These are phyloP conservation scores for Colletotrichum cuscutae DNA, from an alignment of 2,329 filamentous ascomycete genomes.

Conservation along the genomic window DNA sequence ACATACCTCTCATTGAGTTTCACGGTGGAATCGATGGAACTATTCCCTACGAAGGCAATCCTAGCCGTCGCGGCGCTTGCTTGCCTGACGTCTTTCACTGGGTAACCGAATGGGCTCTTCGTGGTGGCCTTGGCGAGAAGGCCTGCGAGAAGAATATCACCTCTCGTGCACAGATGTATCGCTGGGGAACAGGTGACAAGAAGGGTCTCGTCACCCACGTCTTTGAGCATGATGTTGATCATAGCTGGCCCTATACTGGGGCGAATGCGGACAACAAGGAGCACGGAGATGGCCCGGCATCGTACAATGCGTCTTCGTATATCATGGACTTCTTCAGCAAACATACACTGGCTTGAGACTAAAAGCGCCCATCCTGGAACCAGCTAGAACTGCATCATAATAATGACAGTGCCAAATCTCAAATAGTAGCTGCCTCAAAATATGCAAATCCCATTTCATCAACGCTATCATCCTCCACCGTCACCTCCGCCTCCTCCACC, in stretches of 20 bases:
- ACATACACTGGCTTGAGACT: not conserved
- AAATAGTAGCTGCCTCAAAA: not conserved
- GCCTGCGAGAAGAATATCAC: not conserved
- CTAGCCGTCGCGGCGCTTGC: conserved; percentile 50
- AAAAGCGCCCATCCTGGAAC: not conserved
- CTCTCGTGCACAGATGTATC: not conserved
- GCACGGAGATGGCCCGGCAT: conserved; percentile 33
- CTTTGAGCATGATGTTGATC: conserved; percentile 28
- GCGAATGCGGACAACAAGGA: conserved; percentile 34
- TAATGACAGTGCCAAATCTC: not conserved
- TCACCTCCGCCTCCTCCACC: conserved; percentile 22
- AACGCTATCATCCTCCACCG: not conserved
- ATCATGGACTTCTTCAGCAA: conserved; percentile 34
- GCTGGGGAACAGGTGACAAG: conserved; percentile 1
- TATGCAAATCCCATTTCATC: not conserved
- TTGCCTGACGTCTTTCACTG: conserved; percentile 56
- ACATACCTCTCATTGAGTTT: conserved; percentile 59
- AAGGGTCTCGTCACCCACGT: conserved; percentile 17
- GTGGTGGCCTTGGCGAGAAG: conserved; percentile 40
- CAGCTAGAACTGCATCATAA: not conserved
- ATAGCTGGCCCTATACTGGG: conserved; percentile 36
- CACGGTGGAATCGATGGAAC: conserved; percentile 60
- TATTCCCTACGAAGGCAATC: conserved; percentile 55
- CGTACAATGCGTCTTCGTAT: conserved; percentile 35
- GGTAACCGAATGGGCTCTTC: conserved; percentile 49